Percentiles rank a stretch among this genome's conserved stretches.
These are phyloP conservation scores for Vitis hybrid DNA, from an alignment of 177 flowering plant genomes.

Conservation along the genomic window DNA sequence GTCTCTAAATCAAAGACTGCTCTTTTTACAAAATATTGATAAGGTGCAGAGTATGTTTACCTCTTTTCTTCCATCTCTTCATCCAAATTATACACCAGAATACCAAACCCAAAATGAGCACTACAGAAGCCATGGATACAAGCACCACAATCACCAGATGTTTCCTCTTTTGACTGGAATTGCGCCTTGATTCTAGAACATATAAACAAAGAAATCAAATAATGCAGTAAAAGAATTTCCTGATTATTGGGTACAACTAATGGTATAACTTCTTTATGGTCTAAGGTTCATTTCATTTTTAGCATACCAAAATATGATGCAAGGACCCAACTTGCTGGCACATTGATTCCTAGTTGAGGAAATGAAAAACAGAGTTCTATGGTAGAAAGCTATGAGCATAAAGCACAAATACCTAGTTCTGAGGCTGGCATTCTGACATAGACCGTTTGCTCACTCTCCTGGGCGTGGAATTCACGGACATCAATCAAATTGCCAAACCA, in stretches of 20 bases:
- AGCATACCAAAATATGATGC: too few species aligned
- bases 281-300: too few species aligned
- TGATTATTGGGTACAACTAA: too few species aligned
- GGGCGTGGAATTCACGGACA: constrained; percentile 3
- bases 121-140: neutral
- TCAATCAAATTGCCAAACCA: constrained; percentile 44
- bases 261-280: too few species aligned
- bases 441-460: constrained; percentile 19
- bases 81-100: constrained; percentile 6
- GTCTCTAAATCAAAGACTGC: too few species aligned
- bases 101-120: constrained; percentile 6
- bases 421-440: constrained; percentile 30
- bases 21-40: too few species aligned
- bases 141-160: neutral
- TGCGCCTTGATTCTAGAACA: neutral
- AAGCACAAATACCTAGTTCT: constrained; percentile 24
- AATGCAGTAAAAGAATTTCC: neutral
- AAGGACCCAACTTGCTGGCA: too few species aligned
- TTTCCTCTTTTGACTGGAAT: neutral
- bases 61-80: neutral
- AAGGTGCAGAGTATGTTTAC: constrained; percentile 1
- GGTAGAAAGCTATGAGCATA: neutral
- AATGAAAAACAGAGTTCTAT: neutral
- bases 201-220: neutral
- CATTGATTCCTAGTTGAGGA: too few species aligned